Evolutionary conservation across 345 rosid species (phyloP), one percentile per base, ranked within the genome.

Genomic region (Gossypium arboreum): DNA sequence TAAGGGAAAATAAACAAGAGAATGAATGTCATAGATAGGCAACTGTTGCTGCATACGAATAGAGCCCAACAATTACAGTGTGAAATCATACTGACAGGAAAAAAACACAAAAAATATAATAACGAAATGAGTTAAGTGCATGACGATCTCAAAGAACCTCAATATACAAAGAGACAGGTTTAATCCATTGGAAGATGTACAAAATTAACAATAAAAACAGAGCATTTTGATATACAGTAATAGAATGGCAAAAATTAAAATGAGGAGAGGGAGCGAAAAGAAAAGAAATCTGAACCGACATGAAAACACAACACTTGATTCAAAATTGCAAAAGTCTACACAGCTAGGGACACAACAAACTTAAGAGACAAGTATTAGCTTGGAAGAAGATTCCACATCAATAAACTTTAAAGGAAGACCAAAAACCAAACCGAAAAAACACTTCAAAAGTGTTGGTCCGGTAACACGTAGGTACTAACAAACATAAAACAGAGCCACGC

Each of bases 1-100:
- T 61, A 68, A 62, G 25, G 68, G 51, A 71, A 59, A 73, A 63
- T 16, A 73, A 72, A 76, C 44, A 25, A 47, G 58, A 75, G 50
- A 63, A 75, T 27, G 12, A 63, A 77, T 47, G 59, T 27, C 20
- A 60, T 70, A 80, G 47, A 7, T 62, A 55, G 25, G 64, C 47
- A 76, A 44, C 18, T 27, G 2, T 24, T 18, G 57, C 39, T 44
- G 15, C 25, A 73, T 1, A 27, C 10, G 1, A 25, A 58, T 50
- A 72, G 25, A 25, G 43, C 75, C 24, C 11, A 45, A 20, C 27
- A 69, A 12, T 27, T 7, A 13, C 56, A 56, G 24, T 10, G 17
- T 48, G 55, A 67, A 44, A 44, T 45, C 54, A 2, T 20, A 45
- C 13, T 22, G 7, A 67, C 54, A 12, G 34, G 34, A 44, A 45